phyloP scores from a whole-genome alignment of 129 eudicot species.

The Centella asiatica region DNA sequence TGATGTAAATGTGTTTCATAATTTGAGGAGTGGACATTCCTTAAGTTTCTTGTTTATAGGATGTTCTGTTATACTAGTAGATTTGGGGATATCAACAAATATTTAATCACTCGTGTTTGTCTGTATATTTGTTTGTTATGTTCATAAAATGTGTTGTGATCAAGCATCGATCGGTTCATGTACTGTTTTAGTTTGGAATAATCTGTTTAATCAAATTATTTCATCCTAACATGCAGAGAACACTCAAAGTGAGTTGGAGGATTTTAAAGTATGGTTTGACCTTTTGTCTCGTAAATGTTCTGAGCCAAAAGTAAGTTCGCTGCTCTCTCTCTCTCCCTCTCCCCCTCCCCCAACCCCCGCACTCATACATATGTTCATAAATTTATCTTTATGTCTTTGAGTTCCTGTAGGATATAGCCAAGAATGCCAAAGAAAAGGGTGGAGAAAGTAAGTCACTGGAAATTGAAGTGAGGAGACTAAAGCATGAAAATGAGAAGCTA shows the following conservation, averaged over 20 bases:
- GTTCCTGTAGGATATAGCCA: background rate
- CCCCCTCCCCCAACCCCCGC: no score
- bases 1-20: background rate
- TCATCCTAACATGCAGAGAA: constrained; percentile 24
- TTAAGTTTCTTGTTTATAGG: background rate
- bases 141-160: background rate
- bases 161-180: background rate
- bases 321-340: background rate
- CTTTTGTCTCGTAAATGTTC: constrained; percentile 24
- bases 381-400: background rate
- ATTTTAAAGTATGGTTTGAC: constrained; percentile 33
- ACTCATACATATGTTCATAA: background rate
- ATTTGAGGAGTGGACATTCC: background rate
- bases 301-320: constrained; percentile 22
- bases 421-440: background rate
- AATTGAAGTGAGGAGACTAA: constrained; percentile 26
- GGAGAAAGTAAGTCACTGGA: constrained; percentile 10
- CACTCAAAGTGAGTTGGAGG: constrained; percentile 30
- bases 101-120: background rate
- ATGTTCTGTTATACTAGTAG: background rate
- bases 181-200: background rate
- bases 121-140: background rate
- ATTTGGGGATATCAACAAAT: background rate
- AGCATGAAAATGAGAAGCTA: constrained; percentile 28
- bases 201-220: background rate